Evolutionary conservation across 495 filamentous ascomycete species (phyloP), one percentile per base, ranked within the genome.

Genomic region (Cetradonia linearis): DNA sequence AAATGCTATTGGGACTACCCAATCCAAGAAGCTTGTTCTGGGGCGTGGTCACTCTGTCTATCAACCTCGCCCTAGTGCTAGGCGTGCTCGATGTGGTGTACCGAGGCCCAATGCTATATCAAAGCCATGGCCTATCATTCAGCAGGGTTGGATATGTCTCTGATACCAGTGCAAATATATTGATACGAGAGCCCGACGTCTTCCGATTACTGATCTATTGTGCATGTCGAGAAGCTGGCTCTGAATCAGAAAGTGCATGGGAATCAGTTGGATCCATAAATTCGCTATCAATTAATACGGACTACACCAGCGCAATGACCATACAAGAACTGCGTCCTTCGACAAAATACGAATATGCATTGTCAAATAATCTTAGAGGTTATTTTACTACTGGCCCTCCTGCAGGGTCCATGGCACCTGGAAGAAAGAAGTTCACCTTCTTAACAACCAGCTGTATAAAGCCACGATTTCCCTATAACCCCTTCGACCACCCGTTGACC

Each of bases 401-500:
- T 7, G 71, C 66, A 4, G 89, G 89, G 1, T 67, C 77, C 7
- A 78, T 81, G 1, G 67, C 77, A 0, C 77, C 78, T n/a, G 79
- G 40, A 3, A 25, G 78, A 48, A 79, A 78, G 7, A 78, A 78
- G 42, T 90, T 95, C 58, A 92, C 87, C 6, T 98, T 98, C 69
- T 70, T 97, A 4, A 90, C 91, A 5, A 88, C 87, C 5, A 93
- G 87, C 60, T 98, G 93, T 71, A 84, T 98, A 67, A 91, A 95
- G 68, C 82, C 87, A 6, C 83, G 87, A 30, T 88, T 97, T 59
- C 93, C 93, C 0, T 98, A 98, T 71, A 86, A 79, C 57, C 83
- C 89, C 0, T 72, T 90, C 13, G 78, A 85, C 27, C 91, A 97
- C 69, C 86, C 92, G 1, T 75, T 97, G 3, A 78, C 83, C 11